phyloP scores from a whole-genome alignment of 164 flowering plant genomes.

The Nymphaea thermarum region DNA sequence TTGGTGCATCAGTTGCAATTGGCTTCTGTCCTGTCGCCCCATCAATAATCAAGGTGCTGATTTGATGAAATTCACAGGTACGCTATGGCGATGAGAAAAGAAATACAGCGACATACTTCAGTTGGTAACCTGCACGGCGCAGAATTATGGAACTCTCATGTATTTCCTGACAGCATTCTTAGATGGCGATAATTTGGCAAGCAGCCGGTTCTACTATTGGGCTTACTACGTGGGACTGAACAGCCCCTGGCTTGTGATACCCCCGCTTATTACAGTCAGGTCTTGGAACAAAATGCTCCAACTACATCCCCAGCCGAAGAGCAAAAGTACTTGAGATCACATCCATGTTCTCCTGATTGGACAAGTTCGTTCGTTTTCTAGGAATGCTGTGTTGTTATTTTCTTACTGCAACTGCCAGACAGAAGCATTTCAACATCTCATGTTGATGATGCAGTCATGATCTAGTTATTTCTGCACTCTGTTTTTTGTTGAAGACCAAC shows the following conservation, averaged over 20 bases:
- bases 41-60: neutral
- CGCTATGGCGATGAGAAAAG: slow-evolving; percentile 56
- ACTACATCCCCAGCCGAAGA: slow-evolving; percentile 33
- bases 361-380: too few relatives aligned
- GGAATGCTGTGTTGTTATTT: too few relatives aligned
- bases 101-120: slow-evolving; percentile 70
- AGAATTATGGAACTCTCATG: slow-evolving; percentile 63
- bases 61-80: slow-evolving; percentile 29
- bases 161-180: slow-evolving; percentile 58
- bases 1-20: too few relatives aligned
- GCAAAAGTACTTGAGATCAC: slow-evolving; percentile 28
- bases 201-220: slow-evolving; percentile 47
- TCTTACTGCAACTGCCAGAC: too few relatives aligned
- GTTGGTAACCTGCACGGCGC: slow-evolving; percentile 63
- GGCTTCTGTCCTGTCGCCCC: neutral
- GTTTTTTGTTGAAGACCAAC: too few relatives aligned
- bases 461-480: too few relatives aligned
- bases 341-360: too few relatives aligned
- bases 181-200: slow-evolving; percentile 81
- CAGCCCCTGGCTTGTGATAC: slow-evolving; percentile 66
- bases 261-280: slow-evolving; percentile 45
- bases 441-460: too few relatives aligned
- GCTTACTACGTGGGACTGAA: slow-evolving; percentile 62
- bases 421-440: too few relatives aligned
- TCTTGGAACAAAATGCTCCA: slow-evolving; percentile 75